Base-by-base conservation (phyloP, 2,329 filamentous ascomycete genomes). In the Arthrobotrys sphaeroides region DNA sequence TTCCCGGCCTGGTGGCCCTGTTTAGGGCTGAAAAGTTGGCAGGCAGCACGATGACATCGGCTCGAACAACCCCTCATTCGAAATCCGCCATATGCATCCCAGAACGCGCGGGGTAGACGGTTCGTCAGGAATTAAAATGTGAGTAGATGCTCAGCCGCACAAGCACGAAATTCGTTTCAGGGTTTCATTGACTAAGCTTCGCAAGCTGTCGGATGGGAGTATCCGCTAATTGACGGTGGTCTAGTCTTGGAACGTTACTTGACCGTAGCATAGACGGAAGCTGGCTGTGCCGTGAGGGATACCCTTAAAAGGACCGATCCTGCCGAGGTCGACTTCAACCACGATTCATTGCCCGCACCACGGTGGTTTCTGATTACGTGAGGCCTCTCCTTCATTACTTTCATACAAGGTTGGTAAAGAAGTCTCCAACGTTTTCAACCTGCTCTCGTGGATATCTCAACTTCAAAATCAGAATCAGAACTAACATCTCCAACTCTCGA, bases 11-110 rank as follows among this genome's bases (percentile, higher is more conserved):
- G 31, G 18, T 18, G 40, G 33, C 16, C 47, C 60, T 42, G 40
- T 22, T 60, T 67, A 67, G 69, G 61, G 69, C 69, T 73, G 69
- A 73, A 57, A 64, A 20, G 51, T 49, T 60, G 20, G 28, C 45
- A 43, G 20, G 28, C 45, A 43, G 67, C 38, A 33, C 53, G 43
- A 73, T 73, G 69, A 67, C 69, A 67, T 73, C 69, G 69, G 67
- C 38, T 66, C 22, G 49, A 61, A 26, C 51, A 33, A 73, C 69
- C 69, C 69, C 69, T 66, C 69, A 53, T 33, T 47, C 28, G 13
- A 20, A 12, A 18, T 59, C 43, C 26, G 6, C 40, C 42, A 43
- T n/a, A n/a, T n/a, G n/a, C n/a, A n/a, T n/a, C n/a, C n/a, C n/a
- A n/a, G n/a, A n/a, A 45, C 68, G 60, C 57, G 60, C 51, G 69